Evolutionary conservation across 1,284 basidiomycete genomes (phyloP).

Genomic region (Ustilago trichophora): DNA sequence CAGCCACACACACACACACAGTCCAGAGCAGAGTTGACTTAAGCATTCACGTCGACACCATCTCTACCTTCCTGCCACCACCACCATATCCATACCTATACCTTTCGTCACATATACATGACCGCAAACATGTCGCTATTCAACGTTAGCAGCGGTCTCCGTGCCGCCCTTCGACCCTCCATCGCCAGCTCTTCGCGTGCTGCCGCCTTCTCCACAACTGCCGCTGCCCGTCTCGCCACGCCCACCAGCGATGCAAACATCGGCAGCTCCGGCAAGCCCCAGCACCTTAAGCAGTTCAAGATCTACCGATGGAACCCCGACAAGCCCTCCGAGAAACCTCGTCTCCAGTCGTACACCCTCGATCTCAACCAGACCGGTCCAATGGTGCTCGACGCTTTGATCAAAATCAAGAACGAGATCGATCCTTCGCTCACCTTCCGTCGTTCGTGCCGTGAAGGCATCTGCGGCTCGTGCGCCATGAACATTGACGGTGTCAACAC

Average conservation of each 20-base stretch:
- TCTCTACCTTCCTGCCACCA: not conserved
- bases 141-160: slow-evolving; percentile 35
- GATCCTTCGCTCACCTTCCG: slow-evolving; percentile 97
- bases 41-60: not conserved
- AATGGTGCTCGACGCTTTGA: slow-evolving; percentile 89
- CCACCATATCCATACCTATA: not conserved
- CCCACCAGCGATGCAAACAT: slow-evolving; percentile 50
- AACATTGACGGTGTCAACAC: slow-evolving; percentile 97
- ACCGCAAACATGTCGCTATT: slow-evolving; percentile 36
- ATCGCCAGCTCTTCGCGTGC: slow-evolving; percentile 29
- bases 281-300: slow-evolving; percentile 64
- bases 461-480: slow-evolving; percentile 98
- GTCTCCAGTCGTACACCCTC: slow-evolving; percentile 88
- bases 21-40: not conserved
- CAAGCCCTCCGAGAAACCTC: slow-evolving; percentile 89
- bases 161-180: slow-evolving; percentile 36
- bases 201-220: slow-evolving; percentile 56
- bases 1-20: not conserved
- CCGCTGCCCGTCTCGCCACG: slow-evolving; percentile 56
- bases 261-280: slow-evolving; percentile 47
- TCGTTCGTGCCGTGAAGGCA: slow-evolving; percentile 95
- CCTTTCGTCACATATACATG: not conserved
- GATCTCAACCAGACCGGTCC: slow-evolving; percentile 95
- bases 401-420: slow-evolving; percentile 99
- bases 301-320: slow-evolving; percentile 79